Base-by-base conservation (phyloP, 495 filamentous ascomycete species). In the Lentithecium fluviatile region DNA sequence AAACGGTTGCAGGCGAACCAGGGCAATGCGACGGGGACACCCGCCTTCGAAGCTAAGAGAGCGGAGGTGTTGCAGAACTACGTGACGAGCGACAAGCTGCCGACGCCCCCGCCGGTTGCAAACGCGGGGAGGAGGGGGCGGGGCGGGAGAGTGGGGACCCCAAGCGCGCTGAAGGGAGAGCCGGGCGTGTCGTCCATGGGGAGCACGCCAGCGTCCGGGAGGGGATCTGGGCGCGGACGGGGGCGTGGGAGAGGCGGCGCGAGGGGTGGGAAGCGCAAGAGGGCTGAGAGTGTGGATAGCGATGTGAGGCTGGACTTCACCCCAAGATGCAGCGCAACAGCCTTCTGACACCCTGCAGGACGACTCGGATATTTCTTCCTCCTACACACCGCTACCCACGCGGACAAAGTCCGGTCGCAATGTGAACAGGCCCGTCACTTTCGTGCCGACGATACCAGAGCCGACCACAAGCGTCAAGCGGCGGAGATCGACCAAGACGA, bases 321-420 rank as follows among this genome's bases (percentile, higher is more conserved):
- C 13, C 34, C 17, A 17, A 10, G 8, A 0, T 19, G 26, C 37
- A 6, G 7, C 46, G 20, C 34, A 25, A 42, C 25, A 32, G 21
- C 38, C 11, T 5, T 15, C 50, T 55, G 24, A 55, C 20, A 13
- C 12, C 37, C 15, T 19, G 32, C 21, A 70, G 53, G 60, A 70
- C 38, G 69, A 73, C 58, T 75, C 78, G 17, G 79, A 82, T 52
- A 76, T 73, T 43, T 77, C 78, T 8, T 75, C 77, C 12, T 74
- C 78, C 37, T 75, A 82, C 42, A 78, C 80, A 15, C 79, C 81
- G 13, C 69, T 79, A 11, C 81, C 81, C 2, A 88, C 83, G 17
- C 85, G 82, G 67, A 95, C 91, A 6, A 90, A 91, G 65, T 95
- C 90, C 13, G 91, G 91, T 26, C 85, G 91, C 43, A 84, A 88